Evolutionary conservation across 2,329 filamentous ascomycete species (phyloP).

Genomic region (Fonsecaea nubica): DNA sequence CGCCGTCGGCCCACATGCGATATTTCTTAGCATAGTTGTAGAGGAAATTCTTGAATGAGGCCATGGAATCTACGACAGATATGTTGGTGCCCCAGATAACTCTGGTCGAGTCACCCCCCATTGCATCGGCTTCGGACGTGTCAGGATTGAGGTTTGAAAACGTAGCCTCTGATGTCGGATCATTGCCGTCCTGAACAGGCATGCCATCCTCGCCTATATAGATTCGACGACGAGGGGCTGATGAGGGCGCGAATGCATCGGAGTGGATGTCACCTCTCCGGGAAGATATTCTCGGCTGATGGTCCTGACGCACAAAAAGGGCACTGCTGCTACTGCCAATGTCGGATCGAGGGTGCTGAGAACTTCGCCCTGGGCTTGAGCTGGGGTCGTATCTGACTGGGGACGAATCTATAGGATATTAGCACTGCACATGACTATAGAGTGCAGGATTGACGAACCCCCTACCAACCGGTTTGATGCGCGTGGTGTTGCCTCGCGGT

Average conservation of each 20-base stretch:
- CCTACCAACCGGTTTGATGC: constrained; percentile 46
- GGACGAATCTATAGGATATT: constrained; percentile 73
- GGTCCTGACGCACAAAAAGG: constrained; percentile 76
- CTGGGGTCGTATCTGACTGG: constrained; percentile 90
- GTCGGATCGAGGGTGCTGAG: constrained; percentile 67
- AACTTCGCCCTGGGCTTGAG: constrained; percentile 76
- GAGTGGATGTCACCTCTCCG: constrained; percentile 88
- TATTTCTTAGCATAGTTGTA: constrained; percentile 93
- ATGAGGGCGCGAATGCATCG: constrained; percentile 66
- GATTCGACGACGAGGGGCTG: constrained; percentile 62
- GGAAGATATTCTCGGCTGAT: constrained; percentile 61
- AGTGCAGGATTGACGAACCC: constrained; percentile 46
- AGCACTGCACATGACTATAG: constrained; percentile 26
- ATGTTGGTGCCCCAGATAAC: constrained; percentile 98
- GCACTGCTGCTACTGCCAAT: constrained; percentile 83
- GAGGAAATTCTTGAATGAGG: constrained; percentile 88
- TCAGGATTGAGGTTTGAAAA: constrained; percentile 76
- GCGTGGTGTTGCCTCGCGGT: constrained; percentile 53
- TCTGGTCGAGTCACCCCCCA: constrained; percentile 80
- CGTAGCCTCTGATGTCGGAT: constrained; percentile 64
- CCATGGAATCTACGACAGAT: constrained; percentile 86
- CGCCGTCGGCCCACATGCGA: constrained; percentile 87
- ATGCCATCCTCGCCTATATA: constrained; percentile 71
- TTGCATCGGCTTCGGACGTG: constrained; percentile 87
- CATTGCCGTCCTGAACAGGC: constrained; percentile 58